Evolutionary conservation across 2,329 filamentous ascomycete genomes (phyloP), one percentile per base, ranked within the genome.

Genomic region (Lecanicillium sp.): DNA sequence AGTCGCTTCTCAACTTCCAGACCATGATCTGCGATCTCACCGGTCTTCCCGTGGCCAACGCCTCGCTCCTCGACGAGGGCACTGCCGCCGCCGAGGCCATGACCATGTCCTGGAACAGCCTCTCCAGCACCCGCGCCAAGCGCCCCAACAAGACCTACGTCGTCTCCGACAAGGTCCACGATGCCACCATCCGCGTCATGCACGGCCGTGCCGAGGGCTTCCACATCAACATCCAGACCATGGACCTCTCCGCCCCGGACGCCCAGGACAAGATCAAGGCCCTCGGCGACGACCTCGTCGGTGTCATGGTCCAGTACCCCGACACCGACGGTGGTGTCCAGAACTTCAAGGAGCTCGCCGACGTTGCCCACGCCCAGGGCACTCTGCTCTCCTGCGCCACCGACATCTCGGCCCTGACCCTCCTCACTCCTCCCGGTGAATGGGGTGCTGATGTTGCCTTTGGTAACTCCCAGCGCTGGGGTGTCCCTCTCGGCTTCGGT

Each of bases 401-500:
- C 2, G 90, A 97, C 58, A 72, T 96, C 32, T 70, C 95, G 29
- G 88, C 89, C 5, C 65, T 96, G 61, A 96, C 90, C 1, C 64
- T 94, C 10, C 74, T 96, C 36, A 92, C 85, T 36, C 86, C 90
- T 1, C 90, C 90, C 0, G 89, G 89, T 35, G 90, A 96, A 57
- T 96, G 90, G 65, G 90, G 90, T 30, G 90, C 90, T 17, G 90
- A 97, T 57, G 87, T 97, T 51, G 90, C 89, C 5, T 94, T 97
- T 57, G 90, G 90, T 49, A 95, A 83, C 55, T 81, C 90, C 13
- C 90, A 97, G 66, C 74, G 90, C 42, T 84, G 96, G 45, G 90
- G 90, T 59, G 86, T 97, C 11, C 89, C 90, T 3, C 79, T 96
- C 56, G 90, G 90, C 36, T 94, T 82, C 51, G 90, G 90, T 53